Conservation (phyloP, 2,329 filamentous ascomycete species). For the Metarhizium robertsii region DNA sequence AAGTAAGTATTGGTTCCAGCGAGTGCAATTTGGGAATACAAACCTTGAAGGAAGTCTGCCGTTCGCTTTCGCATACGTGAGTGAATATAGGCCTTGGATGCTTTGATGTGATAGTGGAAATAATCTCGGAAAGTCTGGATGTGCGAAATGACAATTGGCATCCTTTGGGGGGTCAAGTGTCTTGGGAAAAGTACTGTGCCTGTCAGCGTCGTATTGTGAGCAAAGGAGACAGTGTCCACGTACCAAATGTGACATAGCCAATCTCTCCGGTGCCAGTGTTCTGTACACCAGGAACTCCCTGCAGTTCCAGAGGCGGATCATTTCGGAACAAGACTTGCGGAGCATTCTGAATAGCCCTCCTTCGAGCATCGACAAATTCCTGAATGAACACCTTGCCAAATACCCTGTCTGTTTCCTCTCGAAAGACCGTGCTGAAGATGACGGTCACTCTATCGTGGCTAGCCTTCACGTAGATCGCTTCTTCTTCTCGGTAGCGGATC, state of each 20-base stretch:
- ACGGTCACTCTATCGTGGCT: slow-evolving; percentile 96
- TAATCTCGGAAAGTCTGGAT: slow-evolving; percentile 99
- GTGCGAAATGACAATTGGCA: slow-evolving; percentile 93
- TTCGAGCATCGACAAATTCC: slow-evolving; percentile 94
- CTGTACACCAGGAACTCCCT: slow-evolving; percentile 75
- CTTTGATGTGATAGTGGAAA: slow-evolving; percentile 99
- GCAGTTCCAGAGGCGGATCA: slow-evolving; percentile 85
- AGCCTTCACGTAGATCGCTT: slow-evolving; percentile 97
- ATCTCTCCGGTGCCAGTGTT: slow-evolving; percentile 72
- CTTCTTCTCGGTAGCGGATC: slow-evolving; percentile 97
- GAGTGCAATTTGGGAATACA: slow-evolving; percentile 14
- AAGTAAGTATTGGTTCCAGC: slow-evolving; percentile 15
- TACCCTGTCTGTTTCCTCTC: slow-evolving; percentile 93
- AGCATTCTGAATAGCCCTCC: slow-evolving; percentile 94
- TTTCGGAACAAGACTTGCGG: slow-evolving; percentile 95
- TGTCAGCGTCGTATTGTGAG: slow-evolving; percentile 11
- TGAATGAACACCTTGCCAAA: slow-evolving; percentile 98
- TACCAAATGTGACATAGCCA: slow-evolving; percentile 97
- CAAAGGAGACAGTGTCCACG: slow-evolving; percentile 12
- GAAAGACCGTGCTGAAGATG: slow-evolving; percentile 97
- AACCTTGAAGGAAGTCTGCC: slow-evolving; percentile 95
- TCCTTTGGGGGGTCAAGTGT: slow-evolving; percentile 81
- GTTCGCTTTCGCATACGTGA: slow-evolving; percentile 96
- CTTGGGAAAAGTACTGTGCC: slow-evolving; percentile 80
- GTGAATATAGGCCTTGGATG: slow-evolving; percentile 98